Evolutionary conservation across 2,329 filamentous ascomycete species (phyloP).

Genomic region (Calonectria naviculata): DNA sequence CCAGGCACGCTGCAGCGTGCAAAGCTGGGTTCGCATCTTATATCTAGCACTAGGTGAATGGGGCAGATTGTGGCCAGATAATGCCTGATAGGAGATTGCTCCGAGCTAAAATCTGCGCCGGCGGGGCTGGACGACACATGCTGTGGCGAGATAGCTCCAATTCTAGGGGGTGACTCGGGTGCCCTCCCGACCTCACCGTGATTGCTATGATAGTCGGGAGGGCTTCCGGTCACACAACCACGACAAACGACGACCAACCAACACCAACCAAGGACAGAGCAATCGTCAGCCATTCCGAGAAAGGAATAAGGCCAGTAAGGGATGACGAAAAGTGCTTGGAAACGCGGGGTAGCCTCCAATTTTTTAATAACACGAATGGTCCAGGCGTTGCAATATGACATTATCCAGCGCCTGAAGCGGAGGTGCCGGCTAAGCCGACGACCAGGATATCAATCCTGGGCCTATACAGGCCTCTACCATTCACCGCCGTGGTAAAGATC

Average conservation of each 20-base stretch:
- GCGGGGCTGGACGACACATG: neutral
- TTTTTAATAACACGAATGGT: neutral
- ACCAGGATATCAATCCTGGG: neutral
- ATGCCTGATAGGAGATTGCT: neutral
- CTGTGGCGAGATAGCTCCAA: neutral
- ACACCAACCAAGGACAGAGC: neutral
- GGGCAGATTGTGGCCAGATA: neutral
- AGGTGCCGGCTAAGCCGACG: neutral
- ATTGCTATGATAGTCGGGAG: neutral
- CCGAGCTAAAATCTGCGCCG: conserved; percentile 1
- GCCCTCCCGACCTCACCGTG: neutral
- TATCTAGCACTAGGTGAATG: neutral
- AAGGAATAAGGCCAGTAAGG: neutral
- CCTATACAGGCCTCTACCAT: neutral
- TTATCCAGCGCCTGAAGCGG: neutral
- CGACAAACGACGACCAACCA: too few species aligned
- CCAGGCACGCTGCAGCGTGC: neutral
- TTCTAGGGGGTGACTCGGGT: neutral
- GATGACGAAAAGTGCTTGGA: neutral
- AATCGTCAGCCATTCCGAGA: neutral
- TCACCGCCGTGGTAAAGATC: neutral
- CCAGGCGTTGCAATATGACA: neutral
- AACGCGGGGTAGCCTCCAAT: neutral
- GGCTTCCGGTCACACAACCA: neutral
- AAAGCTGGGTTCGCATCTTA: neutral